Evolutionary conservation across 345 rosid genomes (phyloP).

Genomic region (Capsella bursapastoris): DNA sequence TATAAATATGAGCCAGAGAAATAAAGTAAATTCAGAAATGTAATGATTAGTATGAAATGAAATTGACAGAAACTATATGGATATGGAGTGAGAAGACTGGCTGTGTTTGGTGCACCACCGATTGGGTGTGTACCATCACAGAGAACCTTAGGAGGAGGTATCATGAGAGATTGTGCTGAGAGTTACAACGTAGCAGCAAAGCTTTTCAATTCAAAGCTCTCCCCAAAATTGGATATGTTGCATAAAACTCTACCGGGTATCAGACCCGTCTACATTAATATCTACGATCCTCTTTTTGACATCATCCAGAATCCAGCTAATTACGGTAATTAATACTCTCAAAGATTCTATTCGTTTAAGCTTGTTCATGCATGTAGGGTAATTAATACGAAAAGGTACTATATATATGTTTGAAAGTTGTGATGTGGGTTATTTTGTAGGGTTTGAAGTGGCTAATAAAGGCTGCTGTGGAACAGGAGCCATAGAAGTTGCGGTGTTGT

Average conservation of each 20-base stretch:
- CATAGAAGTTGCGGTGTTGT: slow-evolving; percentile 56
- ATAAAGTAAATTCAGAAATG: neutral
- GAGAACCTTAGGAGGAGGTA: slow-evolving; percentile 69
- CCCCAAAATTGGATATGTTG: slow-evolving; percentile 43
- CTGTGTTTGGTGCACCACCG: slow-evolving; percentile 58
- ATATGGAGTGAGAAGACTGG: slow-evolving; percentile 68
- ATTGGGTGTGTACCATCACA: slow-evolving; percentile 79
- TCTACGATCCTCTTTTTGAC: slow-evolving; percentile 58
- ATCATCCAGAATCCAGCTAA: slow-evolving; percentile 55
- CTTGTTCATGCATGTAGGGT: neutral
- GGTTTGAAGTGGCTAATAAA: slow-evolving; percentile 54
- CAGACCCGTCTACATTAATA: slow-evolving; percentile 52
- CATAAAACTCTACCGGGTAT: slow-evolving; percentile 37
- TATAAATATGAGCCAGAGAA: neutral
- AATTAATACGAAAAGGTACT: neutral
- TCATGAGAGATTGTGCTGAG: slow-evolving; percentile 52
- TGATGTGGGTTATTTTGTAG: slow-evolving; percentile 47
- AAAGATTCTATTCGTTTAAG: neutral
- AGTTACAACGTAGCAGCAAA: slow-evolving; percentile 54
- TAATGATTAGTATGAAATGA: slow-evolving; percentile 37
- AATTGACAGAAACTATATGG: slow-evolving; percentile 43
- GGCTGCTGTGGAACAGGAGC: slow-evolving; percentile 85
- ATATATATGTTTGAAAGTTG: slow-evolving; percentile 6
- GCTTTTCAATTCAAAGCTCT: slow-evolving; percentile 64
- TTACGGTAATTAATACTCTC: slow-evolving; percentile 57